These are phyloP conservation scores for Hamamelis virginiana DNA, from an alignment of 164 flowering plant genomes.

Conservation along the genomic window DNA sequence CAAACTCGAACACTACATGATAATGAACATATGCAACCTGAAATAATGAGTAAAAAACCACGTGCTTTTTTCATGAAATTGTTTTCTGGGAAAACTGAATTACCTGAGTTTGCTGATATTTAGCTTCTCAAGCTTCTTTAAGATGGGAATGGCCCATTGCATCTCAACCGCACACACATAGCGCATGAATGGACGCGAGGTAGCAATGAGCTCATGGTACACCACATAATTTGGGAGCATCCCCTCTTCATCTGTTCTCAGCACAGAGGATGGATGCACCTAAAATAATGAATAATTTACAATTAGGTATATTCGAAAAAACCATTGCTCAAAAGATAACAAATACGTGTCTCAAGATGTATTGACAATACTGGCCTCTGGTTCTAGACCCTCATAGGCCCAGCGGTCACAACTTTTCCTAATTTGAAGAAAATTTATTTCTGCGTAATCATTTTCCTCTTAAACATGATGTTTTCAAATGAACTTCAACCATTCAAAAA, in stretches of 20 bases:
- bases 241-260: constrained; percentile 78
- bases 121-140: constrained; percentile 67
- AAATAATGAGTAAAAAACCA: not conserved
- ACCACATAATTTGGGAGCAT: constrained; percentile 65
- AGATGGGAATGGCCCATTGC: constrained; percentile 68
- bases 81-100: not conserved
- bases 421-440: not conserved
- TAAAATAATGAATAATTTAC: constrained; percentile 22
- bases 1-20: not conserved
- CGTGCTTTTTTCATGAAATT: not conserved
- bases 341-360: not conserved
- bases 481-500: not conserved
- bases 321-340: not conserved
- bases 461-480: not conserved
- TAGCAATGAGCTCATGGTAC: constrained; percentile 67
- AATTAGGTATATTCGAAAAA: not conserved
- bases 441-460: not conserved
- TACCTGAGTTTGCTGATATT: constrained; percentile 73
- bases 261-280: constrained; percentile 93
- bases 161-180: constrained; percentile 72
- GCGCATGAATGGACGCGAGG: constrained; percentile 71
- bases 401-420: not conserved
- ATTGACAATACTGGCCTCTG: not conserved
- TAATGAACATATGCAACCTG: not conserved
- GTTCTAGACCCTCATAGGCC: not conserved